These are phyloP conservation scores for Hypoxylon intermedium DNA, from an alignment of 495 filamentous ascomycete genomes.

Conservation along the genomic window DNA sequence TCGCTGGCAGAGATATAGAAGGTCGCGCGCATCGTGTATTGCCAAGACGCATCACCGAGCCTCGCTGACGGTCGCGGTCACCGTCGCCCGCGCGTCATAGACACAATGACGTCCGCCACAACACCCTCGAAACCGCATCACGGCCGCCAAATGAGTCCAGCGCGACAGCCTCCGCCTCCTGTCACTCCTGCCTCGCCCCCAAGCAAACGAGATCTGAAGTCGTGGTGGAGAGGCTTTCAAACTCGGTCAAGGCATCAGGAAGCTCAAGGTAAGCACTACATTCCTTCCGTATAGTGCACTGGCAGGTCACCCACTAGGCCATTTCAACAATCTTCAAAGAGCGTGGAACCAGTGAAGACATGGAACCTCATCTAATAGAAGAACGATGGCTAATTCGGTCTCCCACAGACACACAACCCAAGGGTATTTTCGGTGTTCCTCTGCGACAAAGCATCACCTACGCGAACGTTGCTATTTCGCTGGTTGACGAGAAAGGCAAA, in stretches of 20 bases:
- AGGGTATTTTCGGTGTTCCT: slow-evolving; percentile 89
- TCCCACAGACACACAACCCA: slow-evolving; percentile 48
- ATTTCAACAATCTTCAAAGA: slow-evolving; percentile 35
- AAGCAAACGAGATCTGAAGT: slow-evolving; percentile 79
- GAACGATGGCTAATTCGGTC: slow-evolving; percentile 21
- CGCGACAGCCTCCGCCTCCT: slow-evolving; percentile 31
- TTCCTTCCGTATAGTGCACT: neutral
- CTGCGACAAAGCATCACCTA: slow-evolving; percentile 95
- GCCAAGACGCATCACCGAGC: slow-evolving; percentile 17
- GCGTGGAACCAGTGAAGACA: slow-evolving; percentile 10
- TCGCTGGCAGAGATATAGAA: slow-evolving; percentile 5
- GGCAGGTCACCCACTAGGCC: slow-evolving; percentile 18
- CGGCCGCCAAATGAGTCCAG: slow-evolving; percentile 38
- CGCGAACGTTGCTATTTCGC: slow-evolving; percentile 97
- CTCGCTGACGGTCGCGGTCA: slow-evolving; percentile 33
- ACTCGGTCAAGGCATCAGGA: slow-evolving; percentile 76
- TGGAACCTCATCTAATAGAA: neutral
- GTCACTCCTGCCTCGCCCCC: slow-evolving; percentile 62
- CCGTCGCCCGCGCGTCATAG: slow-evolving; percentile 42
- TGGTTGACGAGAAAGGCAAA: slow-evolving; percentile 86
- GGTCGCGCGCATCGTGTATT: slow-evolving; percentile 14
- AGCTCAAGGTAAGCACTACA: slow-evolving; percentile 67
- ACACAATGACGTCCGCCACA: slow-evolving; percentile 42
- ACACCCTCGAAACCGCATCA: slow-evolving; percentile 38
- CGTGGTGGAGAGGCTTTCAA: slow-evolving; percentile 93